These are phyloP conservation scores for Debaryomyces sp. DNA, from an alignment of 1,139 yeast species.

Conservation along the genomic window DNA sequence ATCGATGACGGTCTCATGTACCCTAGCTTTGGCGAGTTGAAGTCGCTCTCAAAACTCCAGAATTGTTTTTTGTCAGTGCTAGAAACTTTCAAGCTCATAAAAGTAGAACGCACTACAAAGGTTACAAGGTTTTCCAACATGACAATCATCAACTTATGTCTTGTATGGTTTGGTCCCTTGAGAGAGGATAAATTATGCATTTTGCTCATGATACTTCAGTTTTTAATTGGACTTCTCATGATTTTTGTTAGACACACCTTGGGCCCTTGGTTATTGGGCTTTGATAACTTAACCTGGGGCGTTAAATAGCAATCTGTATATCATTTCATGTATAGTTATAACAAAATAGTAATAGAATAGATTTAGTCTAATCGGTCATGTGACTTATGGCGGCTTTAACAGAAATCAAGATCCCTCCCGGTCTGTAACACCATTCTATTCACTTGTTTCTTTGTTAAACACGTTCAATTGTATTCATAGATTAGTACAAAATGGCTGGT, in stretches of 20 bases:
- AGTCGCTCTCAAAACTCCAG: slow-evolving; percentile 18
- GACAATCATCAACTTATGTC: slow-evolving; percentile 79
- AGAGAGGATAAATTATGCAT: slow-evolving; percentile 77
- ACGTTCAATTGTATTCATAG: slow-evolving; percentile 2
- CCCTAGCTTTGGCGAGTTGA: slow-evolving; percentile 53
- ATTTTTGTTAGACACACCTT: slow-evolving; percentile 76
- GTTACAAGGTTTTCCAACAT: slow-evolving; percentile 69
- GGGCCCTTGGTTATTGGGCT: slow-evolving; percentile 86
- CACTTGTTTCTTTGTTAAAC: not conserved
- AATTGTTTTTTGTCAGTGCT: slow-evolving; percentile 35
- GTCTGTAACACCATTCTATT: not conserved
- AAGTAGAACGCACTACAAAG: slow-evolving; percentile 38
- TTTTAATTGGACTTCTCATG: slow-evolving; percentile 65
- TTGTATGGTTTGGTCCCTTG: slow-evolving; percentile 89
- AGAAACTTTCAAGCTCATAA: slow-evolving; percentile 51
- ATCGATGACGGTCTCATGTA: slow-evolving; percentile 69
- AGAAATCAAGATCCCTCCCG: not conserved
- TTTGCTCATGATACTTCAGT: slow-evolving; percentile 61
- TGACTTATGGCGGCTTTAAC: not conserved
- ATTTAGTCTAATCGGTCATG: not conserved
- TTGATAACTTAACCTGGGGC: slow-evolving; percentile 69
- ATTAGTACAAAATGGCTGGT: slow-evolving; percentile 21
- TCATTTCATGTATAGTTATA: not conserved
- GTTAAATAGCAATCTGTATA: slow-evolving; percentile 28
- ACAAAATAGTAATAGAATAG: not conserved